Base-by-base conservation (phyloP, 495 filamentous ascomycete genomes). In the Hyaloscypha finlandica region DNA sequence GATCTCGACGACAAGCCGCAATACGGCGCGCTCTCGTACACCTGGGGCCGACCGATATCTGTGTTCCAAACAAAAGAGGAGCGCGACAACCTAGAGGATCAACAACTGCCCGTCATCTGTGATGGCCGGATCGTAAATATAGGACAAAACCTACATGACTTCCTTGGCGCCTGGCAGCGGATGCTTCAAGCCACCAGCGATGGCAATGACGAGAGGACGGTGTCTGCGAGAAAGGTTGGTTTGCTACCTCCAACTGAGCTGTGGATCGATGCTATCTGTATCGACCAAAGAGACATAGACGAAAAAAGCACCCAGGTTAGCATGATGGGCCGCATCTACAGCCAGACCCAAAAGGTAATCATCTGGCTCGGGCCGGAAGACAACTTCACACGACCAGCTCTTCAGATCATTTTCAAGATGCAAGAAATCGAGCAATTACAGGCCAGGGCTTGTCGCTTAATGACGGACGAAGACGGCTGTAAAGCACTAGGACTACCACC, bases 261-360 rank as follows among this genome's bases (percentile, higher is more conserved):
- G 33, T 63, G 60, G 60, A 37, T 37, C 29, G 57, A 59, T 22
- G 57, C 57, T 33, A 3, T 59, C n/a, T 59, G 57, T 37, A 59
- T 59, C 31, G 39, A 59, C 57, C 57, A 59, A 59, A 37, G n/a
- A 39, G 57, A 59, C 33, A 39, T 30, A 4, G n/a, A 30, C 22
- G 57, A 59, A 32, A 59, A 39, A 37, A 32, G 57, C 30, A 59
- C 22, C n/a, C 57, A 59, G 31, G 57, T 59, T 37, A 39, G 30
- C 31, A 35, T 59, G 32, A 59, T 59, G 57, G 29, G 30, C n/a
- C 19, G 31, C n/a, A 59, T 59, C 30, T 59, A 59, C 32, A 33
- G 30, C 29, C 53, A 29, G 8, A 31, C 53, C 29, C 20, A 25
- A 31, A 56, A 31, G 53, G 29, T 31, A 29, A 25, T 56, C 22